Evolutionary conservation across 2,329 filamentous ascomycete species (phyloP).

Genomic region (Bipolaris sorokiniana): DNA sequence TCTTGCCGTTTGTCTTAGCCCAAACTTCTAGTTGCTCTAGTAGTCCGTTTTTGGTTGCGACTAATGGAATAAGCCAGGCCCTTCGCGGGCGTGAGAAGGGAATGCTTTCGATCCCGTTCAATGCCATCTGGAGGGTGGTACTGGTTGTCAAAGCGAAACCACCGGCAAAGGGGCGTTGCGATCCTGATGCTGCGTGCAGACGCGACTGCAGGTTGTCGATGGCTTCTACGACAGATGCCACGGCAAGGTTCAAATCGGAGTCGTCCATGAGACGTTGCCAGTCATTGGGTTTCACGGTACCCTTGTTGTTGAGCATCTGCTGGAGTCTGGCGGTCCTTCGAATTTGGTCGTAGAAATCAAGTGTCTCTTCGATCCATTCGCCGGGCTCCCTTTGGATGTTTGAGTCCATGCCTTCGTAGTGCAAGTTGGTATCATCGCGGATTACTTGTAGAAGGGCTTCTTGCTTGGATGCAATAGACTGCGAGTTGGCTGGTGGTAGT

Average conservation of each 20-base stretch:
- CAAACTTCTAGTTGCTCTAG: neutral
- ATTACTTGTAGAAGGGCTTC: neutral
- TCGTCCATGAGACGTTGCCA: neutral
- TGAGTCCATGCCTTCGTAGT: neutral
- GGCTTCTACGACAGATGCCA: constrained; percentile 2
- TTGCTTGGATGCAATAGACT: neutral
- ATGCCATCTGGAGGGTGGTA: neutral
- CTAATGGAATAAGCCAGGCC: constrained; percentile 5
- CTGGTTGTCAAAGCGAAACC: constrained; percentile 3
- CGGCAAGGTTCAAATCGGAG: neutral
- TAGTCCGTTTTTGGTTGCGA: neutral
- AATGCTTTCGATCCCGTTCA: neutral
- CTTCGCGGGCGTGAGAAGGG: constrained; percentile 3
- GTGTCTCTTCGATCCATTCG: neutral
- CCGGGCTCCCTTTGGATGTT: neutral
- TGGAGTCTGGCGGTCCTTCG: neutral
- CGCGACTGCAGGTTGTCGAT: neutral
- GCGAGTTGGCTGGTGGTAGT: neutral
- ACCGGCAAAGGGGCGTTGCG: neutral
- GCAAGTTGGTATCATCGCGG: neutral
- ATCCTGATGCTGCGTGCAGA: neutral
- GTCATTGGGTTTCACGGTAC: neutral
- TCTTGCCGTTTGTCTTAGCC: neutral
- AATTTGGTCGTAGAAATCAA: neutral
- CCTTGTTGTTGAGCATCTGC: neutral